Base-by-base conservation (phyloP, 2,329 filamentous ascomycete species). In the Colletotrichum tofieldiae region DNA sequence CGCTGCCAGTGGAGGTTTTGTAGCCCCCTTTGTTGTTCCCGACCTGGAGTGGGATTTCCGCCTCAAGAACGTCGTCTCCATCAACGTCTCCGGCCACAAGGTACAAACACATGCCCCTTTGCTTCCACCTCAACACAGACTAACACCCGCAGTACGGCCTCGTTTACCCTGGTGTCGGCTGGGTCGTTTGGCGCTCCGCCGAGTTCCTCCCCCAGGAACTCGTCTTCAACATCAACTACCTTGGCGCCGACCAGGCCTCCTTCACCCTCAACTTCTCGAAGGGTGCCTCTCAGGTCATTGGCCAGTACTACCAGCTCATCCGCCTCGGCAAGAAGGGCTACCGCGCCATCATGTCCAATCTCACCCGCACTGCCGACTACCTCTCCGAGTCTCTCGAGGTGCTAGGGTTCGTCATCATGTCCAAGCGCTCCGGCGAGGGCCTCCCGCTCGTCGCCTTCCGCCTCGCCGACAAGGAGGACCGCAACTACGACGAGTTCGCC, bases 221-320 rank as follows among this genome's bases (percentile, higher is more conserved):
- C 29, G 94, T 98, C 78, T 98, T 98, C 90, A 98, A 98, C 88
- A 98, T 98, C 89, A 98, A 98, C 88, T 98, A 98, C 84, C 92
- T 98, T 7, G 96, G 96, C 61, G 95, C 96, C 14, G 94, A 98
- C 80, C 96, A 98, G 82, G 93, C 95, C 2, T 98, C 94, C 3
- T 98, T 98, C 85, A 98, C 96, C 0, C 91, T 98, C 72, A 98
- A 98, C 87, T 98, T 98, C 87, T 97, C 94, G 80, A 97, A 98
- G 82, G 95, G 95, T 69, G 96, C 96, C 16, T 94, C 93, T 7
- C 95, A 98, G 80, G 94, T 98, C 79, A 97, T 98, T 74, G 96
- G 94, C 37, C 96, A 98, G 84, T 98, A 98, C 86, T 98, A 98
- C 86, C 95, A 98, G 84, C 89, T 98, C 79, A 98, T 98, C 81